Conservation (phyloP, 2,329 filamentous ascomycete genomes). For the Aspergillus sp. region DNA sequence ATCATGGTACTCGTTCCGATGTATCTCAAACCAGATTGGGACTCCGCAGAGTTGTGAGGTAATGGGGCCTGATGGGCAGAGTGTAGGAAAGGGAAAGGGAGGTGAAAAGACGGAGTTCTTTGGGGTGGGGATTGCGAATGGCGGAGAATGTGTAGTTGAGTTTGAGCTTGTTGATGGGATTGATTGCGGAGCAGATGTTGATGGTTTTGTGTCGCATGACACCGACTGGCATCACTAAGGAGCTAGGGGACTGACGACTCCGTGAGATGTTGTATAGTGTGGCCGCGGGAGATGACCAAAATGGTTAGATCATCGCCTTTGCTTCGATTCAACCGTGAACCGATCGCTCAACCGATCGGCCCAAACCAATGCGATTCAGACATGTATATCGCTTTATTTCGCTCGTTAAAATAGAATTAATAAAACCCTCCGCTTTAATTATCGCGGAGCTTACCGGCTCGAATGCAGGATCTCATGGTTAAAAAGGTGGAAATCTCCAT, state of each 20-base stretch:
- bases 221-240: background rate
- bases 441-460: too few species aligned
- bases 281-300: too few species aligned
- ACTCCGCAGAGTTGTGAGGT: background rate
- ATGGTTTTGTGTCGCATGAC: background rate
- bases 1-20: background rate
- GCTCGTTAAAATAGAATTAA: too few species aligned
- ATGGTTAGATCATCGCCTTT: too few species aligned
- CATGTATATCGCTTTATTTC: too few species aligned
- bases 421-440: too few species aligned
- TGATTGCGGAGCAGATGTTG: background rate
- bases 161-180: background rate
- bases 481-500: too few species aligned
- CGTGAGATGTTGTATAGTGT: too few species aligned
- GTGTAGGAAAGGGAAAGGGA: background rate
- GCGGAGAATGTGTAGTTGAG: background rate
- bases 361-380: too few species aligned
- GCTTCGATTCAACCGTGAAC: too few species aligned
- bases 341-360: too few species aligned
- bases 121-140: background rate
- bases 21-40: background rate
- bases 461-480: too few species aligned
- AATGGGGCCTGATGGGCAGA: background rate
- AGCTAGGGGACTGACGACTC: background rate
- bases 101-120: background rate